phyloP scores from a whole-genome alignment of 176 grass and related monocot genomes.

The Rhipidocladum racemiflorum region DNA sequence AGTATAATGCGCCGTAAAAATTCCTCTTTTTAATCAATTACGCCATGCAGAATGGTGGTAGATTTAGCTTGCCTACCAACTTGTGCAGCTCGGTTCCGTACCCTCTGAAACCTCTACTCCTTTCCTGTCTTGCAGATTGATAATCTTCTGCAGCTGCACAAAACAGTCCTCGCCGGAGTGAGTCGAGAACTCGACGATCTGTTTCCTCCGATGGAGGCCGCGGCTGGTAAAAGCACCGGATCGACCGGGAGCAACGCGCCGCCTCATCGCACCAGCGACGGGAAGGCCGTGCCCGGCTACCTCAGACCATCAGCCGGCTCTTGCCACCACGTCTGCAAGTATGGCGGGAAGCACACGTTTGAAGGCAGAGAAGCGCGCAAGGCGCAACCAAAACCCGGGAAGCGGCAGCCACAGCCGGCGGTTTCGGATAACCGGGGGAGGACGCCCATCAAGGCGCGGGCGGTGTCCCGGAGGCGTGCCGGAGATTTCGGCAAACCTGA shows the following conservation, averaged over 20 bases:
- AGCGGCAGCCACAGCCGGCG: slow-evolving; percentile 27
- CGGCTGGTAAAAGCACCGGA: not conserved
- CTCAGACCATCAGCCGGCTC: slow-evolving; percentile 55
- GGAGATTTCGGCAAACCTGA: slow-evolving; percentile 24
- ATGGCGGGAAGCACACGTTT: slow-evolving; percentile 41
- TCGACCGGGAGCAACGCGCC: not conserved
- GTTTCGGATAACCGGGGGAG: not conserved
- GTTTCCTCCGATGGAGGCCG: slow-evolving; percentile 12
- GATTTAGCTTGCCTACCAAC: not conserved
- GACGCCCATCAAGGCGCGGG: slow-evolving; percentile 35
- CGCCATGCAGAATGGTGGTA: not conserved
- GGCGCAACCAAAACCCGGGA: slow-evolving; percentile 1
- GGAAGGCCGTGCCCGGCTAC: slow-evolving; percentile 45
- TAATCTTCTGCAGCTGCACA: not conserved
- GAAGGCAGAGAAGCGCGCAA: slow-evolving; percentile 19
- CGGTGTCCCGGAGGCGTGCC: slow-evolving; percentile 40
- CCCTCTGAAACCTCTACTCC: no score
- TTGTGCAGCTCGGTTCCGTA: not conserved
- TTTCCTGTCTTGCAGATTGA: slow-evolving; percentile 1
- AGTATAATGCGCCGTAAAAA: no score
- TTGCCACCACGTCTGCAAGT: slow-evolving; percentile 69
- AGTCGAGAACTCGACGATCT: not conserved
- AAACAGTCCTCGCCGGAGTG: not conserved
- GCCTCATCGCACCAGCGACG: not conserved
- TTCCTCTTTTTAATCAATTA: not conserved